phyloP scores from a whole-genome alignment of 768 basidiomycete genomes.

The Leccinellum luteum region DNA sequence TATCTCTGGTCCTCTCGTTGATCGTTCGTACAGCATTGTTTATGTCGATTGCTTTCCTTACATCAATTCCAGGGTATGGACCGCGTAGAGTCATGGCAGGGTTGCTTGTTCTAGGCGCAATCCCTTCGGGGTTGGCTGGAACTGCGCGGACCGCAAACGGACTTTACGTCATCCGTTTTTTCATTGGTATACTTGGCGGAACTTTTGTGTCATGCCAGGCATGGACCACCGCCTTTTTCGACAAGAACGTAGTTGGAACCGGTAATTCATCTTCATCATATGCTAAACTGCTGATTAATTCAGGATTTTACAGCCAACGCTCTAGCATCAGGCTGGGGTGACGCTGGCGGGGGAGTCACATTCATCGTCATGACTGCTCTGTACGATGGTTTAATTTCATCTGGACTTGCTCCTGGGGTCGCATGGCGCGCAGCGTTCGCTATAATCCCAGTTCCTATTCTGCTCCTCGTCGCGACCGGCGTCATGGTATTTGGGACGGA shows the following conservation, averaged over 20 bases:
- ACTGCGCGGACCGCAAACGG: slow-evolving; percentile 40
- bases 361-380: slow-evolving; percentile 57
- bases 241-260: slow-evolving; percentile 44
- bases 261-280: slow-evolving; percentile 11
- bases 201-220: slow-evolving; percentile 62
- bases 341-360: slow-evolving; percentile 46
- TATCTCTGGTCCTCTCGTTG: slow-evolving; percentile 49
- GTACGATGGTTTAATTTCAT: slow-evolving; percentile 37
- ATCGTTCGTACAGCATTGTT: slow-evolving; percentile 25
- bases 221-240: slow-evolving; percentile 62
- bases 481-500: slow-evolving; percentile 49
- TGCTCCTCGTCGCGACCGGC: slow-evolving; percentile 41
- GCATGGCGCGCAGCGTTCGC: slow-evolving; percentile 59
- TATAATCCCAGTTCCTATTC: slow-evolving; percentile 53
- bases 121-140: slow-evolving; percentile 59
- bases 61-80: slow-evolving; percentile 34
- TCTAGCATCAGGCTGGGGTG: slow-evolving; percentile 56
- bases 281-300: slow-evolving; percentile 21
- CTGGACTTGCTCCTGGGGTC: slow-evolving; percentile 37
- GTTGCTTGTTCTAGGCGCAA: slow-evolving; percentile 51
- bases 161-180: slow-evolving; percentile 49
- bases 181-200: slow-evolving; percentile 59
- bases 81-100: slow-evolving; percentile 55
- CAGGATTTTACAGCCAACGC: slow-evolving; percentile 43
- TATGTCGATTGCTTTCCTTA: not conserved